phyloP scores from a whole-genome alignment of 2,329 filamentous ascomycete genomes.

The Fusarium sp. region DNA sequence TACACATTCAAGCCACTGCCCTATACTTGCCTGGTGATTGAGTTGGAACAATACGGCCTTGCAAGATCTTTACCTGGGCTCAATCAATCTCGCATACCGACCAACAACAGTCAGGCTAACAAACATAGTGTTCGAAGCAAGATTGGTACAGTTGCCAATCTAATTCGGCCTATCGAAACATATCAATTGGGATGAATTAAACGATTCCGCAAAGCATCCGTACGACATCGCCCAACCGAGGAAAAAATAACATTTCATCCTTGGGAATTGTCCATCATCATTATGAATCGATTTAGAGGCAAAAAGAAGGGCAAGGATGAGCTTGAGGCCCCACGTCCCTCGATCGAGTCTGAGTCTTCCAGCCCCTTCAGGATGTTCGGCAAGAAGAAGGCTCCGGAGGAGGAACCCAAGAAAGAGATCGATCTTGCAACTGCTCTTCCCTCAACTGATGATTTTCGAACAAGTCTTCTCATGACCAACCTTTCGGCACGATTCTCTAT shows the following conservation, averaged over 20 bases:
- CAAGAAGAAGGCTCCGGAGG: slow-evolving; percentile 67
- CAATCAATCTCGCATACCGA: neutral
- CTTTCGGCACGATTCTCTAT: slow-evolving; percentile 97
- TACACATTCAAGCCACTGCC: neutral
- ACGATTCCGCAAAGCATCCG: slow-evolving; percentile 7
- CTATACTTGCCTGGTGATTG: neutral
- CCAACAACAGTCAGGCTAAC: slow-evolving; percentile 21
- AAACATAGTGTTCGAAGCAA: slow-evolving; percentile 23
- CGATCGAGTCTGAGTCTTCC: slow-evolving; percentile 68
- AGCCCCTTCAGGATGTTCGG: slow-evolving; percentile 68
- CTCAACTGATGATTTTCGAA: slow-evolving; percentile 89
- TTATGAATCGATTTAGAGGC: slow-evolving; percentile 82
- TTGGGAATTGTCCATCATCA: slow-evolving; percentile 29
- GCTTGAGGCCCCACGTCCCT: slow-evolving; percentile 58
- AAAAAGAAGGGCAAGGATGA: slow-evolving; percentile 79
- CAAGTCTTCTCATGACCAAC: slow-evolving; percentile 94
- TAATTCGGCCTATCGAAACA: slow-evolving; percentile 19
- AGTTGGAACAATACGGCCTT: neutral
- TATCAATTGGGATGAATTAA: slow-evolving; percentile 43
- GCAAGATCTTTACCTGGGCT: neutral
- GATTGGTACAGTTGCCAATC: slow-evolving; percentile 28
- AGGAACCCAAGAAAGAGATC: slow-evolving; percentile 74
- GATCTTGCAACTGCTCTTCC: slow-evolving; percentile 83
- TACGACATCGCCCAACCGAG: slow-evolving; percentile 9
- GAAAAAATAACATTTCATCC: slow-evolving; percentile 10